A percentile compares a stretch with the other conserved stretches of the same genome.
phyloP scores from a whole-genome alignment of 306 rosid species.

The Macrotyloma uniflorum region DNA sequence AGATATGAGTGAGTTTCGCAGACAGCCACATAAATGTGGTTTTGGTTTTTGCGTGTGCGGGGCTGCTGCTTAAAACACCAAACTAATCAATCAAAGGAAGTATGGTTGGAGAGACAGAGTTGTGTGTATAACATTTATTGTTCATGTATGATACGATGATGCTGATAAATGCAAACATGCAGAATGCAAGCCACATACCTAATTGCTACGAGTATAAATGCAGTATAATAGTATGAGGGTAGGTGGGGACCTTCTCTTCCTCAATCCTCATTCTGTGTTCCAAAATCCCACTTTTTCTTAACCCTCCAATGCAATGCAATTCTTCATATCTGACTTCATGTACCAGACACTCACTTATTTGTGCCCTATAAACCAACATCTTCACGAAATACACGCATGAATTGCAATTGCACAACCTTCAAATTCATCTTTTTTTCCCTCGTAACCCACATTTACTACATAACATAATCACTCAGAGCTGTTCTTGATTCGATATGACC shows the following conservation, averaged over 20 bases:
- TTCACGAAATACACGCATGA: background rate
- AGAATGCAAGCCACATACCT: constrained; percentile 13
- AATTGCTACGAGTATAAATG: background rate
- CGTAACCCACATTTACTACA: background rate
- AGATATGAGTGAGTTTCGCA: no score
- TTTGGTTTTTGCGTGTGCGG: no score
- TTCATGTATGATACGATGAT: background rate
- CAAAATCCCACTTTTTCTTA: constrained; percentile 14
- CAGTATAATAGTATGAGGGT: no score
- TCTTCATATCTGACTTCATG: background rate
- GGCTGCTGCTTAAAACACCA: no score
- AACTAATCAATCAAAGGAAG: background rate
- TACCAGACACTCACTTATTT: constrained; percentile 37
- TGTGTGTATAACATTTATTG: background rate
- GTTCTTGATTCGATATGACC: background rate
- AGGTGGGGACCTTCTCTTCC: no score
- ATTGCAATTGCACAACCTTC: background rate
- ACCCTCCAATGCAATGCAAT: no score
- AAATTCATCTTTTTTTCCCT: background rate
- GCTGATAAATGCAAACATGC: constrained; percentile 29
- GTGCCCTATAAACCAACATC: background rate
- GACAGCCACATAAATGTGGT: no score
- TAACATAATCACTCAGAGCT: no score
- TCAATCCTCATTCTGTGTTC: background rate
- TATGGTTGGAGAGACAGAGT: background rate